A percentile compares a stretch with the other conserved stretches of the same genome.
These are phyloP conservation scores for Apiotrichum laibachii DNA, from an alignment of 1,284 basidiomycete species.

Conservation along the genomic window DNA sequence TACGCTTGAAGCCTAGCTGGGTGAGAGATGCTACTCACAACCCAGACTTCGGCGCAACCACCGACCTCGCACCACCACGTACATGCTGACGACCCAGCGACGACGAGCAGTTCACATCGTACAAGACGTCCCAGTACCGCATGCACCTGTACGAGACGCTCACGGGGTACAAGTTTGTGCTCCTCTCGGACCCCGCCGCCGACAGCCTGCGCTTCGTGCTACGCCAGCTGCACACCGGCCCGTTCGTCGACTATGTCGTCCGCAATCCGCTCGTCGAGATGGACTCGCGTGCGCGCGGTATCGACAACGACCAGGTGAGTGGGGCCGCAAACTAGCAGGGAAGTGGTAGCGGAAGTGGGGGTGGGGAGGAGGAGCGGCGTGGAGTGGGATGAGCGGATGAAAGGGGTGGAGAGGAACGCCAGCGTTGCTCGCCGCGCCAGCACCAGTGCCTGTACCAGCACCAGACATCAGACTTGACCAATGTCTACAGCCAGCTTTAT, in stretches of 20 bases:
- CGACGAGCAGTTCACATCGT: slow-evolving; percentile 87
- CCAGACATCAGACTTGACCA: neutral
- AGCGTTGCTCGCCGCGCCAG: neutral
- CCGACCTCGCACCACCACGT: neutral
- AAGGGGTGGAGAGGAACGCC: neutral
- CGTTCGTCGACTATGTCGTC: slow-evolving; percentile 90
- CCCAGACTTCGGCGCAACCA: neutral
- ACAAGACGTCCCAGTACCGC: slow-evolving; percentile 88
- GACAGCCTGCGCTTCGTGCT: slow-evolving; percentile 80
- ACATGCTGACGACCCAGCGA: slow-evolving; percentile 57
- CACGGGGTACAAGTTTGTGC: slow-evolving; percentile 91
- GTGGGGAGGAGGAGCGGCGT: too few relatives aligned
- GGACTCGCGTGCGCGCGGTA: slow-evolving; percentile 73
- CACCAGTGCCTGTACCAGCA: neutral
- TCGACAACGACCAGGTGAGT: slow-evolving; percentile 72
- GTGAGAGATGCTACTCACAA: too few relatives aligned
- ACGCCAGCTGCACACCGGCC: slow-evolving; percentile 85
- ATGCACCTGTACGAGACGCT: slow-evolving; percentile 89
- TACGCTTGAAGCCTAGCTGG: too few relatives aligned
- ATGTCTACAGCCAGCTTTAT: too few relatives aligned
- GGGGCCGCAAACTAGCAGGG: too few relatives aligned
- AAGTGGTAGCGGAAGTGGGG: neutral
- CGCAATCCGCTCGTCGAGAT: slow-evolving; percentile 81
- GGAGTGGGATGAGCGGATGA: neutral
- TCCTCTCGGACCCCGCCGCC: slow-evolving; percentile 80